Evolutionary conservation across 345 rosid species (phyloP).

Genomic region (Microthlaspi erraticum): DNA sequence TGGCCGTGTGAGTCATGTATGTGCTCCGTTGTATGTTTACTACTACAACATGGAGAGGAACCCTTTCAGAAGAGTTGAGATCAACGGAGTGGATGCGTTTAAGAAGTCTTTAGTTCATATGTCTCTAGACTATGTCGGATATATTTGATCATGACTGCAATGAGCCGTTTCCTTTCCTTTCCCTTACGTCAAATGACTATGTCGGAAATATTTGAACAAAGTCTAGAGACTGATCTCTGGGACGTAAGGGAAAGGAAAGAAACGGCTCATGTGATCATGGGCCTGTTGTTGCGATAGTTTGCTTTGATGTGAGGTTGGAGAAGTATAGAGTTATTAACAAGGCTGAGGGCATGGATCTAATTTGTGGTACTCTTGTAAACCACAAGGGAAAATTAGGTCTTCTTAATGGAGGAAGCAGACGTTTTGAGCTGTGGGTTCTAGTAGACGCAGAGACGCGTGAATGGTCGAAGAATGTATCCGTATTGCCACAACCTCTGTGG

Average conservation of each 20-base stretch:
- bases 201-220: too few relatives aligned
- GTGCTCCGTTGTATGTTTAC: neutral
- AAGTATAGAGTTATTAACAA: neutral
- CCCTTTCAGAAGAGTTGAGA: neutral
- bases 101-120: too few relatives aligned
- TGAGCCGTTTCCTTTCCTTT: too few relatives aligned
- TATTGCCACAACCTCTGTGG: neutral
- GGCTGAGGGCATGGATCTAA: neutral
- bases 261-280: neutral
- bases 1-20: neutral
- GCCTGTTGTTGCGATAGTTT: too few relatives aligned
- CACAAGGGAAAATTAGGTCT: neutral
- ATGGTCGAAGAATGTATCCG: neutral
- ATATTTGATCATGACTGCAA: too few relatives aligned
- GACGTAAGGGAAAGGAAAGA: neutral
- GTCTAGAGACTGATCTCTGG: neutral
- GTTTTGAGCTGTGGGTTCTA: neutral
- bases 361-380: neutral
- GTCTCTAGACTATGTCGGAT: conserved; percentile 2
- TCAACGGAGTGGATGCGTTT: neutral
- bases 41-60: conserved; percentile 6
- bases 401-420: too few relatives aligned
- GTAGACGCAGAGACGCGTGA: neutral
- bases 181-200: too few relatives aligned
- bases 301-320: neutral